phyloP scores from a whole-genome alignment of 305 asterid species.

The Vinca major region DNA sequence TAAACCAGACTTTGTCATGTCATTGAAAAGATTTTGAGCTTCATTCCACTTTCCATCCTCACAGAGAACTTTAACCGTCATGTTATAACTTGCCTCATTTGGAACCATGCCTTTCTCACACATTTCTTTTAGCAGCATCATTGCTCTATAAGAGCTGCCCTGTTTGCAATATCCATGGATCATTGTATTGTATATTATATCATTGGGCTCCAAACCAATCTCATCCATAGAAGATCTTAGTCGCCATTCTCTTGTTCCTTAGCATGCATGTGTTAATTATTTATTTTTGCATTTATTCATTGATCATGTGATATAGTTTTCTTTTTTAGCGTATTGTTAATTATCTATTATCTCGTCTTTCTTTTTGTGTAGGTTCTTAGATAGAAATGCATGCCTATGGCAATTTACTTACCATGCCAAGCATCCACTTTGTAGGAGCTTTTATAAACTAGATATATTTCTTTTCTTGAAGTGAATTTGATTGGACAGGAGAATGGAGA shows the following conservation, averaged over 20 bases:
- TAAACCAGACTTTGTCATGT: conserved; percentile 48
- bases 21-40: conserved; percentile 33
- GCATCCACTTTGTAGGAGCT: not conserved
- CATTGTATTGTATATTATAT: conserved; percentile 56
- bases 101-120: conserved; percentile 47
- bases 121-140: conserved; percentile 51
- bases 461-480: not conserved
- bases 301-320: not conserved
- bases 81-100: conserved; percentile 50
- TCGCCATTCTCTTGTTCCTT: no score
- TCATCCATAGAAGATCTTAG: conserved; percentile 38
- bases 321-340: not conserved
- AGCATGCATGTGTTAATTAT: no score
- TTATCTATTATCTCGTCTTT: not conserved
- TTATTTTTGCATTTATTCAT: not conserved
- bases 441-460: not conserved
- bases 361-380: not conserved
- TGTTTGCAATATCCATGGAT: conserved; percentile 55
- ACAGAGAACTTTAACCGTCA: conserved; percentile 46
- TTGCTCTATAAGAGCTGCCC: conserved; percentile 52
- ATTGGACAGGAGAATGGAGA: not conserved
- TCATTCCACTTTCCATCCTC: conserved; percentile 44
- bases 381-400: not conserved
- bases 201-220: conserved; percentile 35
- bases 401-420: not conserved